Percentiles rank a stretch among this genome's conserved stretches.
These are phyloP conservation scores for Enterospora canceri DNA, from an alignment of 371 early-diverging fungal species.

Conservation along the genomic window DNA sequence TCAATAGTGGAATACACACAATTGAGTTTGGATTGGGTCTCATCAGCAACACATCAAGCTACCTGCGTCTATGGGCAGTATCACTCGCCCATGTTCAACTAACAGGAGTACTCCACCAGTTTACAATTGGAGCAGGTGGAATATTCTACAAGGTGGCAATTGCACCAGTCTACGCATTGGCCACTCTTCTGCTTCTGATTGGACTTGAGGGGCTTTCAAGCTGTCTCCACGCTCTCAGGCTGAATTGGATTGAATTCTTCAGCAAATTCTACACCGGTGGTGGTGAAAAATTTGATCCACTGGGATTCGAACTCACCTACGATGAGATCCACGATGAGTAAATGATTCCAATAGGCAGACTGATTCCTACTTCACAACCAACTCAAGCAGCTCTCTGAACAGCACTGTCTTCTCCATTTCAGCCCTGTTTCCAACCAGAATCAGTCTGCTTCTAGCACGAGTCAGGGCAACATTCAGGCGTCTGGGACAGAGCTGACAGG, in stretches of 20 bases:
- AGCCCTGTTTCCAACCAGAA: conserved; percentile 63
- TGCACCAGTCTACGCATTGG: conserved; percentile 37
- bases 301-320: conserved; percentile 54
- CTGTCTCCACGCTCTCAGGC: conserved; percentile 90
- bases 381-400: conserved; percentile 7
- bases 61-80: conserved; percentile 97
- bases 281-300: conserved; percentile 70
- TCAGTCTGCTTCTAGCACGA: conserved; percentile 71
- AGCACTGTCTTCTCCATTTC: conserved; percentile 11
- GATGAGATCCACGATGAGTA: conserved; percentile 23
- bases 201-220: conserved; percentile 94
- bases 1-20: conserved; percentile 86
- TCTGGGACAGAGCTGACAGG: conserved; percentile 72
- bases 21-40: conserved; percentile 94
- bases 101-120: conserved; percentile 86
- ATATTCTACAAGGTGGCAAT: conserved; percentile 69
- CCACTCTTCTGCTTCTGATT: conserved; percentile 72
- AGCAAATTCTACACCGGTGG: conserved; percentile 82
- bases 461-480: conserved; percentile 92
- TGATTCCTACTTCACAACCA: background rate
- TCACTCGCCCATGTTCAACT: conserved; percentile 95
- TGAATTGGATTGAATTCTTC: conserved; percentile 99
- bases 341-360: too few species aligned
- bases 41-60: conserved; percentile 95
- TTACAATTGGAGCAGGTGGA: conserved; percentile 68